phyloP scores from a whole-genome alignment of 768 basidiomycete species.

The Boletus vermiculosoides region DNA sequence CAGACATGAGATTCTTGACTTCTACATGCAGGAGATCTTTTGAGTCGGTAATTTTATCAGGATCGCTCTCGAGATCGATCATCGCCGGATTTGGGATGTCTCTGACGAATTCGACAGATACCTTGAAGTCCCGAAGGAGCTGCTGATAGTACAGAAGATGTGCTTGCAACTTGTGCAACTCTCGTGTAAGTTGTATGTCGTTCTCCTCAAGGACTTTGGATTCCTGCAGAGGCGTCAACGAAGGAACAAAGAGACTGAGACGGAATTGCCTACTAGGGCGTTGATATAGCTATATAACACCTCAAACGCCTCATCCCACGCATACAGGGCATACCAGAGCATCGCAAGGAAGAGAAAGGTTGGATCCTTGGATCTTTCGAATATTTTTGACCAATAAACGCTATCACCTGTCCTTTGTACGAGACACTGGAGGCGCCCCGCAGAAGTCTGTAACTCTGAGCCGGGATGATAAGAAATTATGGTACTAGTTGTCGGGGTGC shows the following conservation, averaged over 20 bases:
- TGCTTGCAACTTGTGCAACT: constrained; percentile 57
- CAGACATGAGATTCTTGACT: constrained; percentile 46
- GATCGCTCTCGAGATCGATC: constrained; percentile 22
- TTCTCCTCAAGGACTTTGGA: constrained; percentile 40
- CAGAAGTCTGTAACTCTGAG: constrained; percentile 26
- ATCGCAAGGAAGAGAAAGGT: constrained; percentile 53
- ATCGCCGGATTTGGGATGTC: constrained; percentile 50
- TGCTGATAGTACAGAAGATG: constrained; percentile 56
- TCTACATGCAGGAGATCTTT: constrained; percentile 44
- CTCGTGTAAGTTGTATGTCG: constrained; percentile 47
- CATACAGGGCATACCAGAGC: constrained; percentile 60
- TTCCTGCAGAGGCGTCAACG: constrained; percentile 38
- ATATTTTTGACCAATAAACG: constrained; percentile 37
- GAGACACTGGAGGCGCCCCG: constrained; percentile 29
- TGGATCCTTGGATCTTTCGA: constrained; percentile 39
- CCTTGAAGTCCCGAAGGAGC: constrained; percentile 52
- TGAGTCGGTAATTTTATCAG: constrained; percentile 22
- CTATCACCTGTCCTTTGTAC: constrained; percentile 31
- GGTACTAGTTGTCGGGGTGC: constrained; percentile 24
- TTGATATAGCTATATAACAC: constrained; percentile 50
- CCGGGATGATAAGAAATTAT: constrained; percentile 35
- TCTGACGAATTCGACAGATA: constrained; percentile 47
- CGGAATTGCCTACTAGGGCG: constrained; percentile 38
- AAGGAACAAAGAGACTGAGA: not conserved
- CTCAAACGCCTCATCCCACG: constrained; percentile 62